phyloP scores from a whole-genome alignment of 2,329 filamentous ascomycete genomes.

The Colletotrichum sp. region DNA sequence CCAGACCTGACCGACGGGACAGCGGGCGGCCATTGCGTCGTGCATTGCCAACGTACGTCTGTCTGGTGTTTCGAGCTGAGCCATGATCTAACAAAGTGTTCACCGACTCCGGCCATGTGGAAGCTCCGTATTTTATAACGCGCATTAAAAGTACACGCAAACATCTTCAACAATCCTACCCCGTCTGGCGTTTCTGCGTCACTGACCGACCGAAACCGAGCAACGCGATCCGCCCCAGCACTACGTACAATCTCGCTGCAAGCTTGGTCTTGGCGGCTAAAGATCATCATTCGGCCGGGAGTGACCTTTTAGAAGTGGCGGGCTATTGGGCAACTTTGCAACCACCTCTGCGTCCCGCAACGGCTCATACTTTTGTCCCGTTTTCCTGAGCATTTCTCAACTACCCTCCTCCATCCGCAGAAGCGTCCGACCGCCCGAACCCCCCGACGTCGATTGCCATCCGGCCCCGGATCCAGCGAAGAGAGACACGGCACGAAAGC shows the following conservation, averaged over 20 bases:
- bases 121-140: conserved; percentile 7
- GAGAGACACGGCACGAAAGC: neutral
- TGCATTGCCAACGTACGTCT: conserved; percentile 15
- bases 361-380: neutral
- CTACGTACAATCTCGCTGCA: neutral
- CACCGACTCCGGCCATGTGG: conserved; percentile 18
- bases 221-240: neutral
- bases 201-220: neutral
- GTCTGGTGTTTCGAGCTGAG: conserved; percentile 21
- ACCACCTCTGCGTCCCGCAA: neutral
- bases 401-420: neutral
- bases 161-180: neutral
- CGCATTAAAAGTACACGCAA: conserved; percentile 7
- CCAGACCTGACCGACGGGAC: conserved; percentile 17
- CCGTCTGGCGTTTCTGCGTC: neutral
- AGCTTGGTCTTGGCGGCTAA: neutral
- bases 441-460: neutral
- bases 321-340: neutral
- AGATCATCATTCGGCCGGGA: neutral
- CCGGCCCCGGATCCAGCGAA: neutral
- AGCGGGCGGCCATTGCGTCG: conserved; percentile 16
- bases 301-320: neutral
- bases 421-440: neutral
- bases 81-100: conserved; percentile 16
- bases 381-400: neutral